phyloP scores from a whole-genome alignment of 2,329 filamentous ascomycete genomes.

The Sphaerulina musiva region DNA sequence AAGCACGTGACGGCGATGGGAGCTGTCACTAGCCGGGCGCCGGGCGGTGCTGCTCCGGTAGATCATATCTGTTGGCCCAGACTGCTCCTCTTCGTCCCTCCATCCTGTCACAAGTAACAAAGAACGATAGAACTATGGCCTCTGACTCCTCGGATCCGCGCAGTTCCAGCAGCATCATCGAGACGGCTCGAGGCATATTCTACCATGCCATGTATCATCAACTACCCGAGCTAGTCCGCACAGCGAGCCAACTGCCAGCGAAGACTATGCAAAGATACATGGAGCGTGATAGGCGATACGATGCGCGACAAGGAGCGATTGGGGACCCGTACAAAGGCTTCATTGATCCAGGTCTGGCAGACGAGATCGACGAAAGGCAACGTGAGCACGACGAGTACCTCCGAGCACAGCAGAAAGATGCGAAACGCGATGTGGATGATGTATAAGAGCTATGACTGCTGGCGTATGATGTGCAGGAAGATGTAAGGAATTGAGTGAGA shows the following conservation, averaged over 20 bases:
- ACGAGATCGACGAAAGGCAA: slow-evolving; percentile 18
- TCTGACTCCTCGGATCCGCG: slow-evolving; percentile 15
- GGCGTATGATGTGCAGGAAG: neutral
- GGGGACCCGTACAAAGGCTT: slow-evolving; percentile 19
- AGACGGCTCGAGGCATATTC: slow-evolving; percentile 10
- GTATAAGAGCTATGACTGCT: neutral
- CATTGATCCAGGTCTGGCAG: slow-evolving; percentile 18
- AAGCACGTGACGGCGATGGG: too few relatives aligned
- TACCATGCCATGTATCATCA: slow-evolving; percentile 14
- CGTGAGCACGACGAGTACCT: slow-evolving; percentile 12
- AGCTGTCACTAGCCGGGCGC: neutral
- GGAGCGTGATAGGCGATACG: slow-evolving; percentile 18
- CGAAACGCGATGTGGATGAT: neutral
- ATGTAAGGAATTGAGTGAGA: neutral
- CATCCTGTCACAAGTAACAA: too few relatives aligned
- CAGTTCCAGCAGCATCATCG: slow-evolving; percentile 13
- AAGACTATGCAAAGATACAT: slow-evolving; percentile 15
- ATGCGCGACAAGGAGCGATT: slow-evolving; percentile 20
- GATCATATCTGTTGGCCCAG: neutral
- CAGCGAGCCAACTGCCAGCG: slow-evolving; percentile 13
- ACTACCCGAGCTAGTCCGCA: slow-evolving; percentile 11
- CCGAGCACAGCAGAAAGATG: neutral
- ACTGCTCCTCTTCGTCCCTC: too few relatives aligned
- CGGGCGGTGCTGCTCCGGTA: neutral
- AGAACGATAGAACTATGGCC: neutral